Conservation (phyloP, 2,329 filamentous ascomycete species). For the Magnaporthales sp. region DNA sequence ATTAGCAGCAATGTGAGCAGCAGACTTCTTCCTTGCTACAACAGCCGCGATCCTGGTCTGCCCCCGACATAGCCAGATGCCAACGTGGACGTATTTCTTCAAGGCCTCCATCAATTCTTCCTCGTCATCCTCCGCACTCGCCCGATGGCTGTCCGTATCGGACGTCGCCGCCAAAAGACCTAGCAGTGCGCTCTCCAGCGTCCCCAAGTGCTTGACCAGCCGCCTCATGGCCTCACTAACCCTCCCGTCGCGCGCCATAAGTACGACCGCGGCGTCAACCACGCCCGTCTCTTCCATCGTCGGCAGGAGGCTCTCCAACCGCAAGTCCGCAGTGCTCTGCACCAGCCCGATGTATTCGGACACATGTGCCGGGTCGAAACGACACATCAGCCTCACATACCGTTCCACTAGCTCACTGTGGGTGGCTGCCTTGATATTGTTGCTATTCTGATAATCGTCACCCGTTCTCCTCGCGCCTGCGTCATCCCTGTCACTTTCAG, state of each 20-base stretch:
- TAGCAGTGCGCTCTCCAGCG: constrained; percentile 68
- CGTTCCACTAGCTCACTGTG: constrained; percentile 63
- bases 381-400: constrained; percentile 89
- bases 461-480: background rate
- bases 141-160: constrained; percentile 30
- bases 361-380: constrained; percentile 72
- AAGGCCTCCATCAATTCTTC: constrained; percentile 68
- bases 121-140: constrained; percentile 43
- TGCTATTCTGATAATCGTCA: background rate
- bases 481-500: background rate
- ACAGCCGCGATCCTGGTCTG: constrained; percentile 59
- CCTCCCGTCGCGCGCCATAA: constrained; percentile 84
- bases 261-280: constrained; percentile 83
- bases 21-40: background rate
- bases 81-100: constrained; percentile 84
- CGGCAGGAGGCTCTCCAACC: constrained; percentile 72
- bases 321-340: constrained; percentile 62
- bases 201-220: constrained; percentile 70
- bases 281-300: constrained; percentile 84
- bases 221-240: constrained; percentile 76
- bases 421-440: constrained; percentile 13
- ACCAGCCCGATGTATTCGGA: constrained; percentile 74
- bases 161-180: constrained; percentile 48
- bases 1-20: background rate
- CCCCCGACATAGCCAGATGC: constrained; percentile 89